Base-by-base conservation (phyloP, 495 filamentous ascomycete species). In the Eremomyces bilateralis region DNA sequence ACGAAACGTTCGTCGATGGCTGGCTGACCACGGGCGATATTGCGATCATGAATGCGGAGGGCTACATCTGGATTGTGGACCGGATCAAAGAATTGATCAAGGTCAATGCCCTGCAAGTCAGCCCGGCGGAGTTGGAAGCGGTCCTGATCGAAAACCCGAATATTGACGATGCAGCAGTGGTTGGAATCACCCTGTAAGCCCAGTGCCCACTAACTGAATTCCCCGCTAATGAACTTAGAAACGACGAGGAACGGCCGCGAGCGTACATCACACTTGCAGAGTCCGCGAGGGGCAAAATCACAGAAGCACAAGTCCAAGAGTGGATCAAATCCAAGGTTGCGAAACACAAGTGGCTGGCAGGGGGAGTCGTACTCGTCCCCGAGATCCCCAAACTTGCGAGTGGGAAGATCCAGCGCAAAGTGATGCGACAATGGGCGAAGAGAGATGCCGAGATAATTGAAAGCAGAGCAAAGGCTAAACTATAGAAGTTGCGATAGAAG, bases 81-180 rank as follows among this genome's bases (percentile, higher is more conserved):
- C 6, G 24, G 8, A 27, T 8, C 8, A 27, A 27, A 13, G 58
- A 68, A 50, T 60, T 57, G 31, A 48, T 50, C 47, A 54, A 53
- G 41, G 57, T 60, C 5, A 58, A 58, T 33, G 58, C 49, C 3
- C 37, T 58, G 5, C 58, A 61, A 48, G 58, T 63, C 12, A 51
- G 52, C 2, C 59, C 58, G 2, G 57, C 59, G 11, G 59, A 63
- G 39, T 43, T 63, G 1, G 59, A 62, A 38, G 53, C 50, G 4
- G 47, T 59, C 0, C 47, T 60, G 1, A 34, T 34, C 21, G 32
- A 34, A 20, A 34, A 34, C 21, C 32, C 32, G 32, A 20, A 34
- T 20, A 34, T 34, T 12, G 32, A 34, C 6, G 32, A 34, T 21
- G 16, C 32, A 20, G 32, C 32, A 4, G 32, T 34, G 3, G 32